phyloP scores from a whole-genome alignment of 306 rosid species.

The Trifolium dubium region DNA sequence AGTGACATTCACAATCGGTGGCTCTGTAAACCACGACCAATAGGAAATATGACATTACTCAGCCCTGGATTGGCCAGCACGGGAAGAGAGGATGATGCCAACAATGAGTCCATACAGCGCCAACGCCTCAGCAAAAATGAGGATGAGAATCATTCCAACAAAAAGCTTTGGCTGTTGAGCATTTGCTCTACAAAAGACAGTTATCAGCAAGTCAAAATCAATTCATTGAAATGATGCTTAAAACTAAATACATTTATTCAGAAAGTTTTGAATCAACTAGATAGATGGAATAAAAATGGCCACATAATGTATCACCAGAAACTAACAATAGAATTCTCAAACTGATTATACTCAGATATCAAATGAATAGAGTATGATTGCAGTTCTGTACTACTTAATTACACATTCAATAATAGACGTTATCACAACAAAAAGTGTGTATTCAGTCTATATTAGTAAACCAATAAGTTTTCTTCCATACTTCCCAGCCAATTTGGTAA shows the following conservation, averaged over 20 bases:
- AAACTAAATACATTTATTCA: neutral
- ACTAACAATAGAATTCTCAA: constrained; percentile 3
- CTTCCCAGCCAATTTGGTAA: neutral
- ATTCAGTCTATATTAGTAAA: constrained; percentile 9
- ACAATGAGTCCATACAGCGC: constrained; percentile 78
- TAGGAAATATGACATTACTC: constrained; percentile 43
- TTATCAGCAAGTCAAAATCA: constrained; percentile 30
- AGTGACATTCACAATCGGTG: constrained; percentile 30
- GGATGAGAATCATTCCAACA: constrained; percentile 82
- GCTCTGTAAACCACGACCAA: constrained; percentile 16
- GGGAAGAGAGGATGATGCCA: constrained; percentile 78
- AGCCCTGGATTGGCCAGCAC: constrained; percentile 82
- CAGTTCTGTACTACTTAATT: neutral
- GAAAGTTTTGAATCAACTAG: constrained; percentile 6
- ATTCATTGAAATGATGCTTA: constrained; percentile 11
- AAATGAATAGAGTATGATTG: constrained; percentile 11
- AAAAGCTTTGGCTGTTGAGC: constrained; percentile 83
- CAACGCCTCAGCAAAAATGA: constrained; percentile 76
- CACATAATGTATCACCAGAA: constrained; percentile 1
- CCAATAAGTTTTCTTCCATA: neutral
- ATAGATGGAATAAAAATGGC: constrained; percentile 5
- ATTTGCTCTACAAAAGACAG: constrained; percentile 57
- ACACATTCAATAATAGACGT: neutral
- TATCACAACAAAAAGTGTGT: neutral
- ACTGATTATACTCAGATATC: neutral